A percentile compares a stretch with the other conserved stretches of the same genome.
phyloP scores from a whole-genome alignment of 768 basidiomycete genomes.

The Macrolepiota dolichaula region DNA sequence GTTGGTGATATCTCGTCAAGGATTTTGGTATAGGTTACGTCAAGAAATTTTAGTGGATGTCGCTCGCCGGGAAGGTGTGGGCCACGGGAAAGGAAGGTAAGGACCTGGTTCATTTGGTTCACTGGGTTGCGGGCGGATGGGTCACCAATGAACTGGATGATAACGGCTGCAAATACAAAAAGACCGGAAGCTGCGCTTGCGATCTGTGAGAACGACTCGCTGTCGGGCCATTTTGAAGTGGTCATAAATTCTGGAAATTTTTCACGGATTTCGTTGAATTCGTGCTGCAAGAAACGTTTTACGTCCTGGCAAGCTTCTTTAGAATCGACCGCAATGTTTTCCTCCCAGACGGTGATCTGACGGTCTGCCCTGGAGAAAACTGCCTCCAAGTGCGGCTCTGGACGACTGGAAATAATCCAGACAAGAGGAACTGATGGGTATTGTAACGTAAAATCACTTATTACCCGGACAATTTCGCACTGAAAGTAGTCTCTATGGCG shows the following conservation, averaged over 20 bases:
- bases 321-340: conserved; percentile 10
- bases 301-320: conserved; percentile 16
- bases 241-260: conserved; percentile 2
- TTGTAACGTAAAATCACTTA: conserved; percentile 2
- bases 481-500: conserved; percentile 10
- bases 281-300: conserved; percentile 11
- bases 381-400: conserved; percentile 20
- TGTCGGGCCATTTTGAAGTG: conserved; percentile 18
- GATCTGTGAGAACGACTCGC: conserved; percentile 11
- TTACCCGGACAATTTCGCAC: conserved; percentile 13
- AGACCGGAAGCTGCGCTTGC: conserved; percentile 20
- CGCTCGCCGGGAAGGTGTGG: background rate
- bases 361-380: conserved; percentile 9
- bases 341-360: background rate
- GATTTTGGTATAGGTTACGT: conserved; percentile 4
- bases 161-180: conserved; percentile 23
- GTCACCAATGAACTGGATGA: conserved; percentile 19
- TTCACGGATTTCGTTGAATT: conserved; percentile 11
- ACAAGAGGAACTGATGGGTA: conserved; percentile 13
- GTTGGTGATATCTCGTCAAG: background rate
- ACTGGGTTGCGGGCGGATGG: background rate
- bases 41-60: background rate
- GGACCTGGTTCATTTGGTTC: conserved; percentile 1
- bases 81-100: background rate
- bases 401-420: conserved; percentile 25